phyloP scores from a whole-genome alignment of 805 yeast species.

The Spathaspora boniae region DNA sequence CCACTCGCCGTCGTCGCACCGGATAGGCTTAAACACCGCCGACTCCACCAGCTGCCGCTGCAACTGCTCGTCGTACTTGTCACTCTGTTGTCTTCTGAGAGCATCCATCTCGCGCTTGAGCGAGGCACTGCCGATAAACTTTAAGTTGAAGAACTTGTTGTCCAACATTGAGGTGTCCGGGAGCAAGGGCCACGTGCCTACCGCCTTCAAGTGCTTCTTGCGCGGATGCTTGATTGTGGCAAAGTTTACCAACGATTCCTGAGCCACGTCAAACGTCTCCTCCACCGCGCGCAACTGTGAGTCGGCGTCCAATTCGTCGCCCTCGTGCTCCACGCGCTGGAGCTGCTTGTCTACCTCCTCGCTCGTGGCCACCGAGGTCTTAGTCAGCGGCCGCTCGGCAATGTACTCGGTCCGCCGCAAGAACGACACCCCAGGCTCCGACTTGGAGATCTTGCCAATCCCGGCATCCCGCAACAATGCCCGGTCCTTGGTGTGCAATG shows the following conservation, averaged over 20 bases:
- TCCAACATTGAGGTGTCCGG: slow-evolving; percentile 95
- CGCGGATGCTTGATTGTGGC: slow-evolving; percentile 70
- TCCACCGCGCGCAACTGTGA: slow-evolving; percentile 70
- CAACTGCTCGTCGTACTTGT: slow-evolving; percentile 23
- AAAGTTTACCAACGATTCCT: slow-evolving; percentile 38
- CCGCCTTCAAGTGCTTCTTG: slow-evolving; percentile 70
- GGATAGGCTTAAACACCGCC: slow-evolving; percentile 70
- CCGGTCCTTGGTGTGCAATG: slow-evolving; percentile 75
- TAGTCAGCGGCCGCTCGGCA: slow-evolving; percentile 44
- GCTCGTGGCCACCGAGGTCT: background rate
- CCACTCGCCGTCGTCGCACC: slow-evolving; percentile 73
- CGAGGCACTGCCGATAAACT: slow-evolving; percentile 58
- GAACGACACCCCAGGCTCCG: slow-evolving; percentile 64
- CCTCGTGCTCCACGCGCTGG: slow-evolving; percentile 20
- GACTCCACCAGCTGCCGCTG: slow-evolving; percentile 44
- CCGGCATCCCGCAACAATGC: slow-evolving; percentile 78
- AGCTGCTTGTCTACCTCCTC: slow-evolving; percentile 14
- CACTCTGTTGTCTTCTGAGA: slow-evolving; percentile 26
- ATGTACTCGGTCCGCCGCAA: slow-evolving; percentile 93
- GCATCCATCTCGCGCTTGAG: slow-evolving; percentile 34
- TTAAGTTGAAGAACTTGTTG: slow-evolving; percentile 62
- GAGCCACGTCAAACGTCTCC: slow-evolving; percentile 66
- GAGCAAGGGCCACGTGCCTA: slow-evolving; percentile 70
- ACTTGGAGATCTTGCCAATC: slow-evolving; percentile 39
- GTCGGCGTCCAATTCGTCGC: slow-evolving; percentile 51